These are phyloP conservation scores for Teratosphaeria destructans DNA, from an alignment of 2,329 filamentous ascomycete genomes.

Conservation along the genomic window DNA sequence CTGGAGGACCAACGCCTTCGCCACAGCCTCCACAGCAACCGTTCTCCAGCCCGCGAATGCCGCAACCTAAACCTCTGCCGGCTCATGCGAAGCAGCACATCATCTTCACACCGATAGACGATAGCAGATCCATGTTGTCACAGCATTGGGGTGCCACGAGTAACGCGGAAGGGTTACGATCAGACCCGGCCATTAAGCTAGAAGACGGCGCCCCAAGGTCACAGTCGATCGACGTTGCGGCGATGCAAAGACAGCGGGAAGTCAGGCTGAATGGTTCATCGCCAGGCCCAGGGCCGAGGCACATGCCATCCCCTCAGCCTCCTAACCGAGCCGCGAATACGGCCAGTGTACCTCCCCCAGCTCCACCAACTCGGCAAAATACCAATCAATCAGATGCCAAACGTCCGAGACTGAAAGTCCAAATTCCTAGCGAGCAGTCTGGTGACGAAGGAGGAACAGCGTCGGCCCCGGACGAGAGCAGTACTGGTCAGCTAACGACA, in stretches of 20 bases:
- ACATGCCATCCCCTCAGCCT: conserved; percentile 17
- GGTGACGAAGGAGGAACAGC: conserved; percentile 57
- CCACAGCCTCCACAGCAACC: conserved; percentile 42
- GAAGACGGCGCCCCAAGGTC: conserved; percentile 40
- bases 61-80: conserved; percentile 53
- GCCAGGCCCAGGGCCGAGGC: conserved; percentile 43
- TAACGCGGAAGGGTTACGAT: conserved; percentile 36
- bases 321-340: conserved; percentile 45
- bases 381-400: conserved; percentile 59
- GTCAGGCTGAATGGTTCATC: conserved; percentile 34
- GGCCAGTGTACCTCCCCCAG: conserved; percentile 49
- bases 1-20: conserved; percentile 29
- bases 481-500: conserved; percentile 46
- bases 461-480: conserved; percentile 51
- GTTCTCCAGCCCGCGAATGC: conserved; percentile 45
- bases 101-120: conserved; percentile 96
- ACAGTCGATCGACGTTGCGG: conserved; percentile 55
- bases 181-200: conserved; percentile 33
- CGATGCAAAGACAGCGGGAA: conserved; percentile 40
- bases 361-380: conserved; percentile 50
- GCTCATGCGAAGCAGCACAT: conserved; percentile 62
- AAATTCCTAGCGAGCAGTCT: conserved; percentile 86
- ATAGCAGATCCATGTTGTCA: conserved; percentile 76
- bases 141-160: conserved; percentile 59
- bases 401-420: conserved; percentile 77